These are phyloP conservation scores for Penicillium cinerascens DNA, from an alignment of 495 filamentous ascomycete genomes.

Conservation along the genomic window DNA sequence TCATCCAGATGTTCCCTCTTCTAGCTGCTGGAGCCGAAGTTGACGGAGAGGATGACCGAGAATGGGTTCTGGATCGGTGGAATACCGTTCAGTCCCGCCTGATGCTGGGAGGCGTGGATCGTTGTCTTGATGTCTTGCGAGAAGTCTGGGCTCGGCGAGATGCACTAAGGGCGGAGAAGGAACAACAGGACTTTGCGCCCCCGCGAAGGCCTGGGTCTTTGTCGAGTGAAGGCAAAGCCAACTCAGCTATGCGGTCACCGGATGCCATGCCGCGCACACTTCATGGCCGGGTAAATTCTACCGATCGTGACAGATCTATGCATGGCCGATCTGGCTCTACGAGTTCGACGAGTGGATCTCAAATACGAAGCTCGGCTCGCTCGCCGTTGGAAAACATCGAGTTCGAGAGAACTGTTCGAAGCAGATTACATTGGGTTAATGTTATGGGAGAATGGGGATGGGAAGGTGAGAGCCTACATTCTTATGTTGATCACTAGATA, in stretches of 20 bases:
- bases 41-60: conserved; percentile 54
- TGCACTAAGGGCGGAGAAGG: conserved; percentile 35
- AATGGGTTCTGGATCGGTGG: conserved; percentile 71
- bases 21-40: conserved; percentile 71
- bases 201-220: conserved; percentile 11
- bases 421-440: conserved; percentile 69
- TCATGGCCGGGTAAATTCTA: conserved; percentile 6
- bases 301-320: conserved; percentile 10
- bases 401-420: conserved; percentile 62
- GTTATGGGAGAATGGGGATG: conserved; percentile 79
- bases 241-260: conserved; percentile 3
- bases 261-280: neutral
- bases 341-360: conserved; percentile 2
- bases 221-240: conserved; percentile 7
- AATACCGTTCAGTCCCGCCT: conserved; percentile 57
- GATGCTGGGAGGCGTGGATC: conserved; percentile 69
- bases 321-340: neutral
- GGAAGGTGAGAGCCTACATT: conserved; percentile 57
- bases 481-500: neutral
- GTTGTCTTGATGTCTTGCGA: conserved; percentile 71
- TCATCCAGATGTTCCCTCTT: conserved; percentile 76
- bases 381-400: conserved; percentile 51
- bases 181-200: conserved; percentile 22
- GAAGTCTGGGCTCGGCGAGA: conserved; percentile 66
- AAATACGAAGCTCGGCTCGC: conserved; percentile 30